Conservation (phyloP, 768 basidiomycete species). For the Coprinopsis strossmayeri region DNA sequence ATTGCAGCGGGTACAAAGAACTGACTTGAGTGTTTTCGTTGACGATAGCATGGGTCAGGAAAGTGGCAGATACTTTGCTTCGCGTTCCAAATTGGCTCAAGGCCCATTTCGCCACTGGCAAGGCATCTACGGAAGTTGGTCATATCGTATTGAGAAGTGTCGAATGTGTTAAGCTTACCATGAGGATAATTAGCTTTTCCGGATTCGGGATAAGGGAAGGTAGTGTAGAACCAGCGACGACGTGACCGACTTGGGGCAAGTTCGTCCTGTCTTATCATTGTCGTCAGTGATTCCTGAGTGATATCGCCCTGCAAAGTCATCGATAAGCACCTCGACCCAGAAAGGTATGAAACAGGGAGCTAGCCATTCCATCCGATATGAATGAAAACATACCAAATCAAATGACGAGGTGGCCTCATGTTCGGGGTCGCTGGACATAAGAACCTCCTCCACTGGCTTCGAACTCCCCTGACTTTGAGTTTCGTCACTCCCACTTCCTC, state of each 20-base stretch:
- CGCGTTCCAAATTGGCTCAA: constrained; percentile 48
- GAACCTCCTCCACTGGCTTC: not conserved
- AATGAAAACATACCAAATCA: not conserved
- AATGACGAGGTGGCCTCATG: constrained; percentile 5
- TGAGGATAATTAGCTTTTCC: constrained; percentile 53
- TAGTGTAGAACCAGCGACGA: constrained; percentile 45
- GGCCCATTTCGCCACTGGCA: constrained; percentile 56
- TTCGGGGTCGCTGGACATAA: constrained; percentile 5
- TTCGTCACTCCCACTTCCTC: constrained; percentile 7
- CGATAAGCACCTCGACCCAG: constrained; percentile 1
- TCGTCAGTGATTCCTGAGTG: constrained; percentile 63
- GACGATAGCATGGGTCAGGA: constrained; percentile 68
- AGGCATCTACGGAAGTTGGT: constrained; percentile 33
- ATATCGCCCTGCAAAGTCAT: constrained; percentile 49
- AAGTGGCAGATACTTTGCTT: constrained; percentile 55
- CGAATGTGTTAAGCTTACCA: constrained; percentile 32
- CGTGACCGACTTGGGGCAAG: constrained; percentile 50
- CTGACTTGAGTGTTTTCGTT: constrained; percentile 51
- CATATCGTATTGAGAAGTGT: not conserved
- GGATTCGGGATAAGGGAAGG: constrained; percentile 34
- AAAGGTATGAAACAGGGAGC: not conserved
- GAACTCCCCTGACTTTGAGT: constrained; percentile 5
- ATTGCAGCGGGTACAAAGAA: constrained; percentile 4
- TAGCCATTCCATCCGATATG: not conserved
- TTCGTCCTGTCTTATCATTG: constrained; percentile 74